Evolutionary conservation across 2,329 filamentous ascomycete genomes (phyloP).

Genomic region (Gaeumannomyces tritici): DNA sequence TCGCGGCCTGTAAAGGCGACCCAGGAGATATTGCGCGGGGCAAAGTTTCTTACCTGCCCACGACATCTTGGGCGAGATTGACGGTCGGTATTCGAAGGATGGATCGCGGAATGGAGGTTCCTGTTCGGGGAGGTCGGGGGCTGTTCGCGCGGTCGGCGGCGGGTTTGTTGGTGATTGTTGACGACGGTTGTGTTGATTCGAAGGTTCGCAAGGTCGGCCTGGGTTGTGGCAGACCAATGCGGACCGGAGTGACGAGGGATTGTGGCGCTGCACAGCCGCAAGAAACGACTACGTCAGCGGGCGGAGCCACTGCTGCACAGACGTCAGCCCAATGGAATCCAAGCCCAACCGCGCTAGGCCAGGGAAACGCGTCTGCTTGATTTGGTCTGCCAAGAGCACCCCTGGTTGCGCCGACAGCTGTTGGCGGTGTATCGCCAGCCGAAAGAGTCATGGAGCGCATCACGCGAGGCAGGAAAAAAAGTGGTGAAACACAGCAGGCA

Average conservation of each 20-base stretch:
- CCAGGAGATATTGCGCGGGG: neutral
- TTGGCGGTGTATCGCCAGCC: neutral
- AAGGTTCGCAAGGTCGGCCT: neutral
- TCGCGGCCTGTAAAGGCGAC: neutral
- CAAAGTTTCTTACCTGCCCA: slow-evolving; percentile 31
- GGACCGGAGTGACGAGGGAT: neutral
- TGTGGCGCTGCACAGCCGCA: neutral
- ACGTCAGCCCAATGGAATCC: neutral
- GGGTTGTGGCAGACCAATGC: neutral
- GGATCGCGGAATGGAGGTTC: neutral
- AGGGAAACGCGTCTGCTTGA: neutral
- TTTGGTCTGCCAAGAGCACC: neutral
- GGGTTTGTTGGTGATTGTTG: neutral
- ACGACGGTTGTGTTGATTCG: neutral
- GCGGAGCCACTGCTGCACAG: neutral
- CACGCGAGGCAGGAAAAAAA: neutral
- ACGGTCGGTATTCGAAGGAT: neutral
- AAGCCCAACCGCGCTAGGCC: neutral
- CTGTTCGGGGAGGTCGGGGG: neutral
- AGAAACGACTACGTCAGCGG: neutral
- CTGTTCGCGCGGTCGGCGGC: neutral
- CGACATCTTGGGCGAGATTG: slow-evolving; percentile 27
- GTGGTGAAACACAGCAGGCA: neutral
- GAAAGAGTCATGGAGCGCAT: neutral
- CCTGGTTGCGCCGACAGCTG: neutral